Base-by-base conservation (phyloP, 495 filamentous ascomycete species). In the Xylaria palmicola region DNA sequence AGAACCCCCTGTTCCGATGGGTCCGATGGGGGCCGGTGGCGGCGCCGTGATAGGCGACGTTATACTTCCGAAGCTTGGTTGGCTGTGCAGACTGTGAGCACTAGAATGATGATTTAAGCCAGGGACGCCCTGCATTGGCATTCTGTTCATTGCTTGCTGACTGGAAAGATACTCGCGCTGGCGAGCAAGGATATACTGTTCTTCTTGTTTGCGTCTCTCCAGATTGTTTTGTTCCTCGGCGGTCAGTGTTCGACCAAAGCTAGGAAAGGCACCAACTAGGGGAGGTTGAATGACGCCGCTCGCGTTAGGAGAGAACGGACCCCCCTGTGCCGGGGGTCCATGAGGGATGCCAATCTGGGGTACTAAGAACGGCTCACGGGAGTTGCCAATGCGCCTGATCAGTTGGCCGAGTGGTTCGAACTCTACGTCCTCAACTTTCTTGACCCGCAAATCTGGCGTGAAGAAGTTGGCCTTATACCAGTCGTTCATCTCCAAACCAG, bases 391-490 rank as follows among this genome's bases (percentile, higher is more conserved):
- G 40, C 93, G 90, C 30, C 94, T 84, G 62, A 98, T 97, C 24
- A 98, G 81, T 71, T 96, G 91, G 8, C 93, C 94, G n/a, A 98
- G 76, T 20, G 93, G 95, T 74, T 98, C 95, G 60, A 97, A 98
- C 40, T 98, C 93, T 0, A 80, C 75, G 64, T 98, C 94, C 74
- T 98, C 94, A 4, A 90, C 76, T 66, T 96, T 95, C 77, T 93
- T 96, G 54, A 98, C 93, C 47, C 93, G 86, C 29, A 98, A 81
- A 60, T 98, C 93, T 0, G 92, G 85, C 9, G 91, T 94, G 76
- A 98, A 98, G 79, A 97, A 98, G 44, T 92, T 92, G 47, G 91
- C 95, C 75, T 97, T 97, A 77, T 96, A 98, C 94, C 94, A 98
- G 67, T 98, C 94, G 68, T 98, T 93, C 94, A 98, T 98, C 73